These are phyloP conservation scores for Soucietia sequanensis DNA, from an alignment of 805 yeast species.

Conservation along the genomic window DNA sequence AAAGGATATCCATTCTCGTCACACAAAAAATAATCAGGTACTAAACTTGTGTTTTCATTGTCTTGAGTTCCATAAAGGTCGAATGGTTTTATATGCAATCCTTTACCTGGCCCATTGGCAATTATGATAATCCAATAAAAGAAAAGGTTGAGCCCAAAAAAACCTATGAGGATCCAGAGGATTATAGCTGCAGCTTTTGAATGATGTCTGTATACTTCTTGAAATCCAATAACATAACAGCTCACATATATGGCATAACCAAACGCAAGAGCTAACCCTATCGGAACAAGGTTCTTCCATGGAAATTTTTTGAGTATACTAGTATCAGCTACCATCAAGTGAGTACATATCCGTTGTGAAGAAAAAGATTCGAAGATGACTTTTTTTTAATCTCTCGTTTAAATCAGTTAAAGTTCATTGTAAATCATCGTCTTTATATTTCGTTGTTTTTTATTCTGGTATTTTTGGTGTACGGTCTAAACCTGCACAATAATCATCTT, in stretches of 20 bases:
- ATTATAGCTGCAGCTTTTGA: conserved; percentile 32
- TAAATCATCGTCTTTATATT: too few relatives aligned
- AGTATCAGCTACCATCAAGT: too few relatives aligned
- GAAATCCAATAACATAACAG: conserved; percentile 46
- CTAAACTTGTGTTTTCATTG: conserved; percentile 21
- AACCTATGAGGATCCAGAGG: conserved; percentile 30
- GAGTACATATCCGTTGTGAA: too few relatives aligned
- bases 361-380: too few relatives aligned
- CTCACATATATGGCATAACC: conserved; percentile 46
- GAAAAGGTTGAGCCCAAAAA: conserved; percentile 17
- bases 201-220: conserved; percentile 28
- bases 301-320: conserved; percentile 3
- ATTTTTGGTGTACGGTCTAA: too few relatives aligned
- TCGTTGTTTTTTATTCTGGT: too few relatives aligned
- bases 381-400: too few relatives aligned
- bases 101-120: conserved; percentile 57
- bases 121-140: conserved; percentile 47
- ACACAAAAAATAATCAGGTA: conserved; percentile 65
- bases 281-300: conserved; percentile 25
- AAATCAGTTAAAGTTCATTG: too few relatives aligned
- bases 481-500: too few relatives aligned
- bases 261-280: conserved; percentile 21
- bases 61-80: conserved; percentile 20
- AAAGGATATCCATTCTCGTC: conserved; percentile 71
- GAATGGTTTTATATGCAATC: conserved; percentile 36